Base-by-base conservation (phyloP, 2,329 filamentous ascomycete species). In the Colletotrichum sp. region DNA sequence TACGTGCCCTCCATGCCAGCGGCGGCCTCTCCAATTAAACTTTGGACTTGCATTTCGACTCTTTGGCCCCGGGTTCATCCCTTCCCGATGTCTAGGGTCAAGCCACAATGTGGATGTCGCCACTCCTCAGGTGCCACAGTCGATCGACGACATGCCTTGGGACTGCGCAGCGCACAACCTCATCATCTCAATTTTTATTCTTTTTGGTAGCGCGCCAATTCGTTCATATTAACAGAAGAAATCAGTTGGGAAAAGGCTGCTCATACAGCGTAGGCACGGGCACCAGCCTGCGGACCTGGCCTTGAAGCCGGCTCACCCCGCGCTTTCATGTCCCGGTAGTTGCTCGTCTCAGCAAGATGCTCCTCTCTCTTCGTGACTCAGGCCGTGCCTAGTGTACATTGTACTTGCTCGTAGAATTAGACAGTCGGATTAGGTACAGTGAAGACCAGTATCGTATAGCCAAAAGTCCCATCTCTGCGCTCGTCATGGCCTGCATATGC, bases 61-160 rank as follows among this genome's bases (percentile, higher is more conserved):
- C 36, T 27, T 56, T 32, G 55, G 9, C 30, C 13, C 58, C 28
- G 22, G 69, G 72, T 75, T 72, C 69, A 67, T 75, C 72, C 62
- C 62, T 67, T 72, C 55, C 66, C 15, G 48, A 16, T 4, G 5
- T 56, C 55, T 16, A 58, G 55, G 28, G 55, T 72, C 55, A 75
- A 75, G 72, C 72, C 72, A 75, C 72, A 75, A n/a, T 67, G 62
- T 66, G 72, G 68, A 75, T 61, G 62, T 75, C 69, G 69, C 72
- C 62, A 72, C 72, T n/a, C 15, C 15, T 12, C 22, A 55, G n/a
- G 72, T 66, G 72, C 72, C 72, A 75, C 72, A 75, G 36, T 28
- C 39, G 60, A 72, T 72, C 62, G 62, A 75, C 72, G 61, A 75
- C 72, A 75, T 66, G 62, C 67, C 69, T 72, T 62, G 62, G 36